These are phyloP conservation scores for Cicer pinnatifidum DNA, from an alignment of 306 rosid species.

Conservation along the genomic window DNA sequence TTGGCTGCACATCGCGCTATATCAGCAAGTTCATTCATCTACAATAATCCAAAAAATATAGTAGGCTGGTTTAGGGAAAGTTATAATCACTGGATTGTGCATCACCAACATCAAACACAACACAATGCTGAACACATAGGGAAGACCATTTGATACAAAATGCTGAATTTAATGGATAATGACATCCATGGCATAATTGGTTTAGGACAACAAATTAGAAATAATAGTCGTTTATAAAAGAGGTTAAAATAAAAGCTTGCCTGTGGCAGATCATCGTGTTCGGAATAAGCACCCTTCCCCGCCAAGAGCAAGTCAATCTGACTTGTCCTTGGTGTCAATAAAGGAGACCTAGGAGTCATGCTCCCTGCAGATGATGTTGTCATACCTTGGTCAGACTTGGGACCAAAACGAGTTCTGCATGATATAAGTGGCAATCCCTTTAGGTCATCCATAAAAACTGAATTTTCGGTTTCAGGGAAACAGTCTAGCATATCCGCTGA, in stretches of 20 bases:
- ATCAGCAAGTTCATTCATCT: conserved; percentile 96
- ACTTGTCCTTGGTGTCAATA: conserved; percentile 93
- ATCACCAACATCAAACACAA: conserved; percentile 32
- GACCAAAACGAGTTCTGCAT: conserved; percentile 97
- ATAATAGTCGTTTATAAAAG: conserved; percentile 3
- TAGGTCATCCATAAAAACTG: conserved; percentile 82
- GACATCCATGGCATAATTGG: conserved; percentile 26
- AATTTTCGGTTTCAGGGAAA: conserved; percentile 87
- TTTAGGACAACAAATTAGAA: conserved; percentile 23
- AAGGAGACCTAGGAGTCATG: conserved; percentile 98
- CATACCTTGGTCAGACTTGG: conserved; percentile 99
- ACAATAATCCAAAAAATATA: conserved; percentile 45
- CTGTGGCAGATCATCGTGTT: conserved; percentile 95
- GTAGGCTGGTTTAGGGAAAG: conserved; percentile 19
- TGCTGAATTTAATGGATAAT: conserved; percentile 23
- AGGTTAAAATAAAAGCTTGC: conserved; percentile 49
- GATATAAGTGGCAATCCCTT: conserved; percentile 92
- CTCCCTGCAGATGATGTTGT: conserved; percentile 98
- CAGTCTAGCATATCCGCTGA: conserved; percentile 98
- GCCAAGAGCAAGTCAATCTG: conserved; percentile 90
- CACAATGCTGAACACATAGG: conserved; percentile 21
- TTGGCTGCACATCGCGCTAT: conserved; percentile 90
- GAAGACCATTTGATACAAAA: conserved; percentile 21
- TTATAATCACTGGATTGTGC: background rate
- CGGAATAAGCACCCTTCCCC: conserved; percentile 92